phyloP scores from a whole-genome alignment of 2,329 filamentous ascomycete genomes.

The Pestalotiopsis sp. region DNA sequence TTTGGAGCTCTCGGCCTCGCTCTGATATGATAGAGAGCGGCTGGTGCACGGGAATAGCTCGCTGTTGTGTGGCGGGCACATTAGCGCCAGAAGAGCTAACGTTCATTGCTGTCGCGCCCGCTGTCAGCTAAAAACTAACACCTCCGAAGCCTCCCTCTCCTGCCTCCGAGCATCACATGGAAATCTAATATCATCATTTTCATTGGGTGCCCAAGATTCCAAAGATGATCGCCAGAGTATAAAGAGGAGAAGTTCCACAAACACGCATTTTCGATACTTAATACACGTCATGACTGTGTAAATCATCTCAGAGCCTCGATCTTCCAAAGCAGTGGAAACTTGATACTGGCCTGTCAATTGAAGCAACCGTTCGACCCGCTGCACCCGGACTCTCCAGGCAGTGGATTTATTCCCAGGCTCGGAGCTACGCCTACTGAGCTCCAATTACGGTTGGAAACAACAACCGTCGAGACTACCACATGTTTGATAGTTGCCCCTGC shows the following conservation, averaged over 20 bases:
- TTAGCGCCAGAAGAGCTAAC: neutral
- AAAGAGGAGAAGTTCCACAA: neutral
- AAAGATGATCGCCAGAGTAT: neutral
- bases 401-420: neutral
- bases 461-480: neutral
- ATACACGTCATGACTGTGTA: neutral
- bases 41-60: neutral
- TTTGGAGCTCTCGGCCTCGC: neutral
- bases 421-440: neutral
- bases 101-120: neutral
- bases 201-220: neutral
- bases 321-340: no score
- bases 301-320: neutral
- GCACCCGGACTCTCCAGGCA: neutral
- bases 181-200: neutral
- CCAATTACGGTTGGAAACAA: neutral
- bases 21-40: neutral
- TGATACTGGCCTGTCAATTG: no score
- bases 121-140: neutral
- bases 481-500: neutral
- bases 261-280: neutral
- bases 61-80: neutral
- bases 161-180: no score
- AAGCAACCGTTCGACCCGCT: no score
- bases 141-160: neutral